Conservation (phyloP, 78 protist species). For the Dictyostelium firmibasis region DNA sequence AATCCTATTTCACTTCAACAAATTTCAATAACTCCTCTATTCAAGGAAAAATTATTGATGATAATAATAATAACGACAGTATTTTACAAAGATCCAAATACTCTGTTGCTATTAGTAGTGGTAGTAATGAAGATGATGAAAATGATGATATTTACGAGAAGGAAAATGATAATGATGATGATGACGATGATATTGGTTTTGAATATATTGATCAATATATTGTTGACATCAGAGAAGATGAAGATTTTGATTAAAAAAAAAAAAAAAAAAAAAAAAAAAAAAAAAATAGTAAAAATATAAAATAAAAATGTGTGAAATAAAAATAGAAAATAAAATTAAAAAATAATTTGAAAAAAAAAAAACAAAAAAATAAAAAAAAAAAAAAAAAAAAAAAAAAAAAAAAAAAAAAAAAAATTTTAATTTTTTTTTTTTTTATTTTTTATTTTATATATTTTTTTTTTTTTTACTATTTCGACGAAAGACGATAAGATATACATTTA, state of each 20-base stretch:
- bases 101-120: no score
- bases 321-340: no score
- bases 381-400: not conserved
- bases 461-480: not conserved
- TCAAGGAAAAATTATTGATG: no score
- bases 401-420: not conserved
- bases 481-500: not conserved
- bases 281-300: no score
- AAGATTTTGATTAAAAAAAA: not conserved
- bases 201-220: not conserved
- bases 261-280: no score
- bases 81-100: no score
- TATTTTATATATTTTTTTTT: not conserved
- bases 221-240: not conserved
- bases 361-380: no score
- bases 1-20: not conserved
- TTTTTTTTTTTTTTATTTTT: not conserved
- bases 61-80: no score
- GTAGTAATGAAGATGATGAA: not conserved
- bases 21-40: not conserved
- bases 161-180: not conserved
- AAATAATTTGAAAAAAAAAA: no score
- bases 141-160: not conserved
- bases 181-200: not conserved
- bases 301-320: no score